Evolutionary conservation across 129 eudicot species (phyloP).

Genomic region (Pittosporum tobira): DNA sequence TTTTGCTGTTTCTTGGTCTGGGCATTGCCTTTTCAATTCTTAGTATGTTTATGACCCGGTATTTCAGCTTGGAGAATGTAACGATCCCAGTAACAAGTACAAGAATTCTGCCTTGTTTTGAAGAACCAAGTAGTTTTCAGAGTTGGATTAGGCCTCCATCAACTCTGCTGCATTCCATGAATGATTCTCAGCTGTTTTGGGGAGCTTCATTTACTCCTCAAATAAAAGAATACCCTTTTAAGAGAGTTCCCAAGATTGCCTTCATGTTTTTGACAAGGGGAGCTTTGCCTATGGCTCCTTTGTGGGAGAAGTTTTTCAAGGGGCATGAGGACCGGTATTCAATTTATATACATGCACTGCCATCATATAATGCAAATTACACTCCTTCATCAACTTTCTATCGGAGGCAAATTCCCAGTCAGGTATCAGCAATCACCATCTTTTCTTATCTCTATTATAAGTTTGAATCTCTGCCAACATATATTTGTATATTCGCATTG

Average conservation of each 20-base stretch:
- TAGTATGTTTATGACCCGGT: constrained; percentile 38
- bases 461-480: not conserved
- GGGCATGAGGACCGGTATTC: constrained; percentile 28
- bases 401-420: constrained; percentile 26
- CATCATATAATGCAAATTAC: constrained; percentile 26
- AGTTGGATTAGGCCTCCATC: constrained; percentile 51
- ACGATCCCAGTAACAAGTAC: constrained; percentile 22
- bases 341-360: constrained; percentile 27
- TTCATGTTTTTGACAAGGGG: constrained; percentile 41
- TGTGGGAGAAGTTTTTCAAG: constrained; percentile 35
- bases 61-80: constrained; percentile 24
- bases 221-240: constrained; percentile 54
- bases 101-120: constrained; percentile 31
- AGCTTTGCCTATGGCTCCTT: constrained; percentile 27
- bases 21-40: constrained; percentile 40
- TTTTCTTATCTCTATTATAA: constrained; percentile 4
- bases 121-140: constrained; percentile 35
- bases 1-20: constrained; percentile 39
- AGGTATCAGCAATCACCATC: constrained; percentile 20
- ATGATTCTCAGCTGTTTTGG: constrained; percentile 71
- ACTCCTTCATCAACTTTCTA: constrained; percentile 10
- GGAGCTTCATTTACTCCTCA: constrained; percentile 60
- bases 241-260: constrained; percentile 50
- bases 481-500: too few species aligned
- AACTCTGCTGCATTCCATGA: constrained; percentile 45